phyloP scores from a whole-genome alignment of 257 asterid genomes.

The Echites panduratus region DNA sequence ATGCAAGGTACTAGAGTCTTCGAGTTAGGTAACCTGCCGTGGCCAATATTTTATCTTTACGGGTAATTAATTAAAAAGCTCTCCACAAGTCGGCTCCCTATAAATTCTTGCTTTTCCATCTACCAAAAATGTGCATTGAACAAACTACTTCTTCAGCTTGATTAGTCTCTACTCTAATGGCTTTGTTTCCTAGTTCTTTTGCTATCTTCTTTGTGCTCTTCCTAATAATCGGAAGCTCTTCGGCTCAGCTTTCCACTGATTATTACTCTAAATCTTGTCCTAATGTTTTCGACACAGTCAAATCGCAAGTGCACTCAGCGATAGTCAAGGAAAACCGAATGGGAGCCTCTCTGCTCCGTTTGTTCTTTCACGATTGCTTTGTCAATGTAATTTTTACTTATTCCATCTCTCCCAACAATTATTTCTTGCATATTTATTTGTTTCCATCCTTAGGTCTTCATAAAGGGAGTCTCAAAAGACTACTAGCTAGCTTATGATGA shows the following conservation, averaged over 20 bases:
- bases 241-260: slow-evolving; percentile 62
- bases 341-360: slow-evolving; percentile 93
- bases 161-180: slow-evolving; percentile 20
- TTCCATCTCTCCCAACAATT: too few relatives aligned
- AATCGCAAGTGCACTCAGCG: slow-evolving; percentile 47
- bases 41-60: slow-evolving; percentile 21
- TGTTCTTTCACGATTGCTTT: slow-evolving; percentile 87
- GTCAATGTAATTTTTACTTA: slow-evolving; percentile 61
- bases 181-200: slow-evolving; percentile 32
- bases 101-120: slow-evolving; percentile 23
- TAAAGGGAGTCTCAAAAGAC: too few relatives aligned
- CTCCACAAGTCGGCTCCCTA: slow-evolving; percentile 27
- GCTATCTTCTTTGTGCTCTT: slow-evolving; percentile 31
- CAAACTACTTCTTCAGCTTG: slow-evolving; percentile 10
- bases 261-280: slow-evolving; percentile 70
- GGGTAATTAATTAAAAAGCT: background rate
- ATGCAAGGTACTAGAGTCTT: slow-evolving; percentile 40
- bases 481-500: too few relatives aligned
- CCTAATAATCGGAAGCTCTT: slow-evolving; percentile 30
- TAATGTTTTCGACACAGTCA: slow-evolving; percentile 37
- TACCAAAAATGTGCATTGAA: slow-evolving; percentile 5
- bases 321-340: slow-evolving; percentile 63
- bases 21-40: slow-evolving; percentile 64
- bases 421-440: too few relatives aligned
- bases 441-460: too few relatives aligned